Base-by-base conservation (phyloP, 2,329 filamentous ascomycete species). In the Trichophyton simii region DNA sequence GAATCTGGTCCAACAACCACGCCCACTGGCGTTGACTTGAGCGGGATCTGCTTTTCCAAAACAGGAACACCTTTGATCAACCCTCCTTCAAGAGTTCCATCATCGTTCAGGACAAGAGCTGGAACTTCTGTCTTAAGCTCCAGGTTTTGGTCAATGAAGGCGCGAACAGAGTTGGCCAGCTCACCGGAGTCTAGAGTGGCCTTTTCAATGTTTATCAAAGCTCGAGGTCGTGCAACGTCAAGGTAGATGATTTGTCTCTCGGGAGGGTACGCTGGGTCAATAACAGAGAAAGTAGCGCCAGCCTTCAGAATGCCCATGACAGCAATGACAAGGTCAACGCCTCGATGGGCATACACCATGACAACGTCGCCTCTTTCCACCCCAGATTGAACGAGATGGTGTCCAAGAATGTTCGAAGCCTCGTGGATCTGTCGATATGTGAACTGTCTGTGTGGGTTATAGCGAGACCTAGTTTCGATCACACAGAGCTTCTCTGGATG, bases 391-490 rank as follows among this genome's bases (percentile, higher is more conserved):
- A 87, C 82, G 20, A 96, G 80, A 70, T 95, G 83, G 74, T 95
- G 85, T 22, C 90, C 88, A 5, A 96, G 73, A 18, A 84, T 80
- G 71, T 95, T 95, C 34, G 89, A 87, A 0, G 87, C 86, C 76
- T 96, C 87, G 70, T 91, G 82, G 70, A 97, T 96, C 69, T 95
- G 89, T 66, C 79, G 79, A 73, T 96, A 97, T 25, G 85, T 92
- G 74, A 94, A 96, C 57, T 75, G 76, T 65, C 88, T 80, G 71
- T 85, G 78, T 6, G 85, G 80, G 2, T 79, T 77, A 34, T 69
- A 74, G 58, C 68, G 72, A 0, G 71, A 76, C 67, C 79, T 72
- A 61, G 86, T 89, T 69, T 88, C 86, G 1, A 87, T 79, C 2
- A 89, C 84, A 67, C 86, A 89, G 61, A 81, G 73, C 68, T 83